Base-by-base conservation (phyloP, 306 rosid species). In the Hippophae rhamnoides region DNA sequence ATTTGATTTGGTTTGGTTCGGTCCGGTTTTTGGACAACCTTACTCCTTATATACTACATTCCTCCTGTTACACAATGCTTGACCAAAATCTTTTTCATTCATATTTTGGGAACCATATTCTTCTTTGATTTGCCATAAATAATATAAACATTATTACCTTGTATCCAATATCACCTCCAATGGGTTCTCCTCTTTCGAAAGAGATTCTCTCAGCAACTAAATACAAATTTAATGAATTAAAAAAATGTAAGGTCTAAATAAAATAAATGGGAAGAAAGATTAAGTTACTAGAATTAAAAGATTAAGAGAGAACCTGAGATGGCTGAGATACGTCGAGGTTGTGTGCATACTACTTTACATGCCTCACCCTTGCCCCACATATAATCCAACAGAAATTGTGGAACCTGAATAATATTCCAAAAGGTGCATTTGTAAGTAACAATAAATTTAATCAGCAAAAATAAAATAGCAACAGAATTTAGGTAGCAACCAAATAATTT, bases 291-390 rank as follows among this genome's bases (percentile, higher is more conserved):
- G 41, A 63, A 52, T 59, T 46, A 56, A 57, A 56, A 50, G 43
- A 62, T 58, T 48, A 47, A 65, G 53, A 45, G 38, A 31, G 63
- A 55, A 92, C 99, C 99, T 85, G 99, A 92, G 9, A 54, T 73
- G 59, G 96, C 90, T 38, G 99, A 92, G 76, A 92, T 81, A 54
- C 96, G 95, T 44, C 99, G 95, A 66, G 99, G 99, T 77, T 92
- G 99, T 57, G 96, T 85, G 74, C 99, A 92, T 58, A 85, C 76
- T 69, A 88, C 60, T 72, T 92, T 92, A 74, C 99, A 92, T 38
- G 70, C 62, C 81, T 78, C 69, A 40, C 95, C 93, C 85, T 82
- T 85, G 57, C 83, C 82, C 99, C 99, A 92, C 80, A 72, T 72
- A 69, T 88, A 67, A 59, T 92, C 99, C 82, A 92, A 78, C 69